Percentiles rank a stretch among this genome's conserved stretches.
Conservation (phyloP, 164 flowering plant genomes). For the Vitis amurensis region DNA sequence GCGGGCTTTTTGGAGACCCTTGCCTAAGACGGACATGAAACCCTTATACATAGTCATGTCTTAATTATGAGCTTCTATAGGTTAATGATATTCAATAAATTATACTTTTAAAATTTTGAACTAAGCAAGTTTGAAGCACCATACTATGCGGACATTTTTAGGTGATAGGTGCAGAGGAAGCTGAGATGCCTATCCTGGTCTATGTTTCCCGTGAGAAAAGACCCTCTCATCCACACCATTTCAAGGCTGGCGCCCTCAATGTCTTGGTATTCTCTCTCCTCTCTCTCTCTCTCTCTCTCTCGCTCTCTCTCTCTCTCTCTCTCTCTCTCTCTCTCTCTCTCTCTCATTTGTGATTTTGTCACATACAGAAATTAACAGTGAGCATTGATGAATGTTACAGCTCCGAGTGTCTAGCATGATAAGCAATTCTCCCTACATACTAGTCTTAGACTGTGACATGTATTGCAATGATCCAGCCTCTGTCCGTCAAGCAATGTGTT, state of each 20-base stretch:
- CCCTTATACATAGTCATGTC: too few species aligned
- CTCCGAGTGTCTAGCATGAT: slow-evolving; percentile 50
- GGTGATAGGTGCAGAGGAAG: background rate
- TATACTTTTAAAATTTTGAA: too few species aligned
- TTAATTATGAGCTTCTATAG: too few species aligned
- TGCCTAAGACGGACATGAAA: too few species aligned
- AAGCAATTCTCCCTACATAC: slow-evolving; percentile 51
- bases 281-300: too few species aligned
- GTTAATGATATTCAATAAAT: too few species aligned
- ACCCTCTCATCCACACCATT: slow-evolving; percentile 38
- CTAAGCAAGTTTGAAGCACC: too few species aligned
- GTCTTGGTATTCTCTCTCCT: slow-evolving; percentile 30
- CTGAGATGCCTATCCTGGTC: slow-evolving; percentile 42
- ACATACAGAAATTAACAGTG: too few species aligned
- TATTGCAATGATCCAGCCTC: slow-evolving; percentile 51
- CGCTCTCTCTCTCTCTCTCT: background rate
- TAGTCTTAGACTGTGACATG: slow-evolving; percentile 61
- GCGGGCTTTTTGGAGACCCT: too few species aligned
- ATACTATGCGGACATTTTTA: too few species aligned
- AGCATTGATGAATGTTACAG: slow-evolving; percentile 23
- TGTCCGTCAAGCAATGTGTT: slow-evolving; percentile 54
- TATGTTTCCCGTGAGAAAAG: slow-evolving; percentile 59
- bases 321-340: too few species aligned
- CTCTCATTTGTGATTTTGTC: too few species aligned
- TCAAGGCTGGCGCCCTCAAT: slow-evolving; percentile 67